Percentiles rank a stretch among this genome's conserved stretches.
Evolutionary conservation across 495 filamentous ascomycete genomes (phyloP).

Genomic region (Lasiosphaeria hispida): DNA sequence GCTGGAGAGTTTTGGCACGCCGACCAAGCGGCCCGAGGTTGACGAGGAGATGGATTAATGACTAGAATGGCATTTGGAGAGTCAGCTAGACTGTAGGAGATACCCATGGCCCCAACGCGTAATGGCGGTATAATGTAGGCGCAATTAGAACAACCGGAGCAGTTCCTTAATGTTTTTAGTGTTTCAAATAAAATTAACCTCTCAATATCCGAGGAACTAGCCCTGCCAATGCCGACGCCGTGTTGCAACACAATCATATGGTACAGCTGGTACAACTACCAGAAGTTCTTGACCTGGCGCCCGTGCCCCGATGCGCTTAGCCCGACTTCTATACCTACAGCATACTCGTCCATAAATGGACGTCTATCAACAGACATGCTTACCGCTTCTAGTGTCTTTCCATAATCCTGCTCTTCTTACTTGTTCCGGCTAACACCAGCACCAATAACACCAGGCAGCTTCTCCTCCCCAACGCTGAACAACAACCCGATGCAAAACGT

Average conservation of each 20-base stretch:
- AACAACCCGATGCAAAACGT: conserved; percentile 70
- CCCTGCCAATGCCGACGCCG: conserved; percentile 24
- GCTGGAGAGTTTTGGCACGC: conserved; percentile 63
- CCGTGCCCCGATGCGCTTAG: conserved; percentile 8
- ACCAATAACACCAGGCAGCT: conserved; percentile 80
- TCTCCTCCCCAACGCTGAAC: conserved; percentile 72
- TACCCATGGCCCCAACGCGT: not conserved
- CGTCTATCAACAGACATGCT: not conserved
- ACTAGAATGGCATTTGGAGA: not conserved
- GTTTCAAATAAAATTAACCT: not conserved
- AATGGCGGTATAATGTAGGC: no score
- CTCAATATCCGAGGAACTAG: not conserved
- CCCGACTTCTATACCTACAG: not conserved
- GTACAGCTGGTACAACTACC: conserved; percentile 20
- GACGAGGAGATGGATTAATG: conserved; percentile 25
- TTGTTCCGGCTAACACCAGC: conserved; percentile 73
- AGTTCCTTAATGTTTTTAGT: not conserved
- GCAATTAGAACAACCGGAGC: no score
- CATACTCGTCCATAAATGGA: not conserved
- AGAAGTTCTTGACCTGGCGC: not conserved
- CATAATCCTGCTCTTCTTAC: conserved; percentile 14
- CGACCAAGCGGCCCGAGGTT: conserved; percentile 35
- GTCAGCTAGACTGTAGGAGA: not conserved
- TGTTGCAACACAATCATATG: conserved; percentile 23
- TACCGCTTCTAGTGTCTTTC: no score